Conservation (phyloP, 495 filamentous ascomycete species). For the Aspergillus baeticus region DNA sequence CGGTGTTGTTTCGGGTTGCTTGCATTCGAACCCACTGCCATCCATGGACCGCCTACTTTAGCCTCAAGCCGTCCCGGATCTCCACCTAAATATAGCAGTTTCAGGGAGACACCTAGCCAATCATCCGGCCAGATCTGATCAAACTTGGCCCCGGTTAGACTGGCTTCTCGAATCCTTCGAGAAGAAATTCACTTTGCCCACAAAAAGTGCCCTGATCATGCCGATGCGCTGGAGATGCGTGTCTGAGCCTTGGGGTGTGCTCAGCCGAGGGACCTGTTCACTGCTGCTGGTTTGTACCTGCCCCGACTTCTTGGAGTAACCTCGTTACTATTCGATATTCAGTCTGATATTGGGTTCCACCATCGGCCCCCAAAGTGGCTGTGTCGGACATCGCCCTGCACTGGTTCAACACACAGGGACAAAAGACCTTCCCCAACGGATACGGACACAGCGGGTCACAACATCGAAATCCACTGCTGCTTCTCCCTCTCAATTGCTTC, state of each 20-base stretch:
- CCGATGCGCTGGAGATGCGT: not conserved
- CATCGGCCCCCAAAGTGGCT: not conserved
- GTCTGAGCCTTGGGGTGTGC: not conserved
- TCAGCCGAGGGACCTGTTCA: too few relatives aligned
- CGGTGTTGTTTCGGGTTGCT: not conserved
- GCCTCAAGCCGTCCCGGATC: constrained; percentile 9
- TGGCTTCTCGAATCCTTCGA: constrained; percentile 31
- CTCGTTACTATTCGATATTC: too few relatives aligned
- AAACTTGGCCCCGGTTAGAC: not conserved
- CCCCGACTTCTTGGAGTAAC: too few relatives aligned
- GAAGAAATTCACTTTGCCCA: constrained; percentile 7
- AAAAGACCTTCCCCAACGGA: not conserved
- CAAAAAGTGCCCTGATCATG: not conserved
- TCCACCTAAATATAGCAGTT: constrained; percentile 22
- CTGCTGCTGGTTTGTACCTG: too few relatives aligned
- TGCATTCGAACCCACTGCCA: not conserved
- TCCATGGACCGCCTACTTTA: not conserved
- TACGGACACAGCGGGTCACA: too few relatives aligned
- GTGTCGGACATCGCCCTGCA: not conserved
- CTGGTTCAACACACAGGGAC: not conserved
- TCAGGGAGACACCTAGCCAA: constrained; percentile 6
- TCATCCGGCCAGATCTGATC: constrained; percentile 1
- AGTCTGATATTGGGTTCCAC: not conserved
- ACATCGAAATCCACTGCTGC: too few relatives aligned
- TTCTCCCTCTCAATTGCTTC: too few relatives aligned